Base-by-base conservation (phyloP, 441 rosid species). In the Corymbia calophylla region DNA sequence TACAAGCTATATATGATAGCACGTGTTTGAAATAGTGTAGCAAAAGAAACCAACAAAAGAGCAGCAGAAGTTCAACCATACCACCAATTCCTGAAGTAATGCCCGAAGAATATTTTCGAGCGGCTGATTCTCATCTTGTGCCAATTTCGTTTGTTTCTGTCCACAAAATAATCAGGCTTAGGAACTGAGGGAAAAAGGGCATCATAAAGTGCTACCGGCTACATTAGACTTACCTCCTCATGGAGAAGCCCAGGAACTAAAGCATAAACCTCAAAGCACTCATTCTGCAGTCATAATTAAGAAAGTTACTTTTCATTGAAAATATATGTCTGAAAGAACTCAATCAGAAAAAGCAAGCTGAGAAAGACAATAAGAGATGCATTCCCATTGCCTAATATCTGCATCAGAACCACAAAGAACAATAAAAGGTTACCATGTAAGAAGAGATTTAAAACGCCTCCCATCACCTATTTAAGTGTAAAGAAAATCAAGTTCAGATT, bases 71-170 rank as follows among this genome's bases (percentile, higher is more conserved):
- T 89, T 87, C 31, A 47, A 92, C 88, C 96, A 87, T 93, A 97
- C 99, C 97, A 95, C 99, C 66, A 97, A 94, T 91, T 97, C 97
- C 88, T 98, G 99, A 88, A 97, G 97, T 92, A 98, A 94, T 9
- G 94, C 89, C 90, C 99, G 94, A 48, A 98, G 99, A 96, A 96
- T 95, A 93, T 97, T 97, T 91, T 98, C 99, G 39, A 97, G 92
- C 90, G 95, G 93, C 89, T 98, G 99, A 91, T 98, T 97, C 93
- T 97, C 99, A 94, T 98, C 99, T 93, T 96, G 99, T 8, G 95
- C 98, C 91, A 98, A 93, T 92, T 97, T 98, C 49, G 97, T 94
- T 94, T 93, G 98, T 91, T 94, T 97, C 99, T 97, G 96, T 82
- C 88, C 88, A 60, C 35, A 88, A 35, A 89, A 68, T 86, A 85